These are phyloP conservation scores for Pleurotus cornucopiae DNA, from an alignment of 768 basidiomycete genomes.

Conservation along the genomic window DNA sequence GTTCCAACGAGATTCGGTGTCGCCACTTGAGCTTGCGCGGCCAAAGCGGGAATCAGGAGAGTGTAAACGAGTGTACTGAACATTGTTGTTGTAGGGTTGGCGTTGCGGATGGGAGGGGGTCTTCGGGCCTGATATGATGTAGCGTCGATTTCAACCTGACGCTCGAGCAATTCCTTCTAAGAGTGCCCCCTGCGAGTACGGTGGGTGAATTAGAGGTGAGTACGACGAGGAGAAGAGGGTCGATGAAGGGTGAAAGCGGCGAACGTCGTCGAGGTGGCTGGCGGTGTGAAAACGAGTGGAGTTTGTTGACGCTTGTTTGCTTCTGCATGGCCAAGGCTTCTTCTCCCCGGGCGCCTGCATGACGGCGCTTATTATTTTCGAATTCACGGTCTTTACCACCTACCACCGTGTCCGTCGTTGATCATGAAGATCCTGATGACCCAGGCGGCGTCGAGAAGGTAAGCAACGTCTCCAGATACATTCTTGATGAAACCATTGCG, in stretches of 20 bases:
- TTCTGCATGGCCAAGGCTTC: background rate
- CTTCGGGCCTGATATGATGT: background rate
- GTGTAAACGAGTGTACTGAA: slow-evolving; percentile 6
- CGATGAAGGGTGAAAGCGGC: background rate
- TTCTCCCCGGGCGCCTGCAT: background rate
- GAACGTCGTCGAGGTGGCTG: background rate
- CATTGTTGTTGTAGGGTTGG: background rate
- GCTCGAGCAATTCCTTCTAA: background rate
- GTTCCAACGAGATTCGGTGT: slow-evolving; percentile 56
- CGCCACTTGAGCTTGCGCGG: background rate
- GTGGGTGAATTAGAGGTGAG: too few relatives aligned
- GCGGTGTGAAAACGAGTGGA: slow-evolving; percentile 5
- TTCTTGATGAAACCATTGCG: slow-evolving; percentile 10
- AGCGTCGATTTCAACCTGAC: background rate
- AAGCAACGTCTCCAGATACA: background rate
- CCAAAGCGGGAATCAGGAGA: slow-evolving; percentile 1
- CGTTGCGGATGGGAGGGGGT: background rate
- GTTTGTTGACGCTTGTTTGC: slow-evolving; percentile 4
- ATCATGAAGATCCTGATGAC: too few relatives aligned
- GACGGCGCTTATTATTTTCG: background rate
- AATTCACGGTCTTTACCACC: too few relatives aligned
- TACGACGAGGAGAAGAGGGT: background rate
- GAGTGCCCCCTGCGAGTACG: too few relatives aligned
- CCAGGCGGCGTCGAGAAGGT: too few relatives aligned
- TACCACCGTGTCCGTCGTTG: too few relatives aligned